Evolutionary conservation across 1,284 basidiomycete genomes (phyloP), one percentile per base, ranked within the genome.

Genomic region (Vanrija humicola): DNA sequence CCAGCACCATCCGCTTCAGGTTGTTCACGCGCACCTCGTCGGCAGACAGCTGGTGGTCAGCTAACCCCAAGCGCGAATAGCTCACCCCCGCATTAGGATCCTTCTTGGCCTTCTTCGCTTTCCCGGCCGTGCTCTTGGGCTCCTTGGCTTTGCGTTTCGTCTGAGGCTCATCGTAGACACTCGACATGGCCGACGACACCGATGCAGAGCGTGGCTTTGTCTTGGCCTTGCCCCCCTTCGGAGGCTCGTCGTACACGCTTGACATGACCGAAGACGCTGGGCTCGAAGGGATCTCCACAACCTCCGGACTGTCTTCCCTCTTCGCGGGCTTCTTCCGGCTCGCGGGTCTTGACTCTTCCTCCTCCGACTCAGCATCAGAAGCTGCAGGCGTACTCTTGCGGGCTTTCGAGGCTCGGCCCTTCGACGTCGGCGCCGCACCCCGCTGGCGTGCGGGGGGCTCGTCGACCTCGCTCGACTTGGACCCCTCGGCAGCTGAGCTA

Each of bases 1-100:
- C 87, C 8, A 82, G 74, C 1, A 93, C 83, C 21, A 89, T 79
- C 23, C 63, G 56, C 57, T 76, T 76, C 40, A 75, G 55, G 43
- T 74, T 68, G 9, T 66, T 69, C 3, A 74, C 59, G 25, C 61
- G 64, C 12, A 65, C 67, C 50, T 76, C 73, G 23, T 72, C 72
- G 0, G 63, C 58, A 1, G 67, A 61, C 1, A 69, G 58, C 70
- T 72, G 59, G 3, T 19, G 39, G 47, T 54, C 48, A 54, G 46
- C 45, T 34, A 34, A 10, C n/a, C 29, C 1, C 14, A 25, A 6
- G 4, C 19, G 1, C 5, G 23, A 7, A 9, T 19, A 8, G 62
- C 67, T 52, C 52, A 69, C 69, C 9, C 64, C 69, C 46, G 68
- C 67, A 44, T 66, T 64, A 5, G 65, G 61, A 60, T 71, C 66